Evolutionary conservation across 2,329 filamentous ascomycete species (phyloP).

Genomic region (Hymenoscyphus scutula): DNA sequence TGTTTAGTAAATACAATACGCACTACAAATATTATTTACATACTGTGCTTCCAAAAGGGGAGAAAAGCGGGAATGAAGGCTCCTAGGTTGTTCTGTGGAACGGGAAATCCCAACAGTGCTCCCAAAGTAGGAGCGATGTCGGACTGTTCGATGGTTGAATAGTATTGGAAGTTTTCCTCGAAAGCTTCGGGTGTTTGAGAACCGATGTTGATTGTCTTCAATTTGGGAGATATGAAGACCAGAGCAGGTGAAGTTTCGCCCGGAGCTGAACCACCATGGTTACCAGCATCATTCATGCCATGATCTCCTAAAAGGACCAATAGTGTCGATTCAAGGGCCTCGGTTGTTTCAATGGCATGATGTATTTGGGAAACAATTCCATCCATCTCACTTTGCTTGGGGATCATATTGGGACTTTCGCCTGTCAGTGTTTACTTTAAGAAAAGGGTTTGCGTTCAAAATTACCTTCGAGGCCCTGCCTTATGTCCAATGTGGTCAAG

Average conservation of each 20-base stretch:
- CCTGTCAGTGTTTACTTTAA: conserved; percentile 20
- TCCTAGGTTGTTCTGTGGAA: conserved; percentile 87
- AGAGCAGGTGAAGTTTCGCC: conserved; percentile 93
- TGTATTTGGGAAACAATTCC: conserved; percentile 74
- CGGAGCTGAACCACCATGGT: conserved; percentile 89
- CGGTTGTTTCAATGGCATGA: conserved; percentile 65
- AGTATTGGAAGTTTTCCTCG: conserved; percentile 75
- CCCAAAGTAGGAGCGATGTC: conserved; percentile 90
- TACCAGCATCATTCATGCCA: conserved; percentile 99
- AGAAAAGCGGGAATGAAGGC: conserved; percentile 80
- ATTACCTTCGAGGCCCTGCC: conserved; percentile 76
- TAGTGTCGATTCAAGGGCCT: conserved; percentile 73
- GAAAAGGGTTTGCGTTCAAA: not conserved
- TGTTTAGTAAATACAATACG: conserved; percentile 13
- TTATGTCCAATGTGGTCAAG: conserved; percentile 98
- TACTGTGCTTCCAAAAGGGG: conserved; percentile 69
- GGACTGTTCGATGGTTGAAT: conserved; percentile 83
- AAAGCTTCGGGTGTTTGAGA: conserved; percentile 54
- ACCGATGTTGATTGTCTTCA: conserved; percentile 53
- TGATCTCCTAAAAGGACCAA: conserved; percentile 90
- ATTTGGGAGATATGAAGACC: conserved; percentile 84
- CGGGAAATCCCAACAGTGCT: conserved; percentile 80
- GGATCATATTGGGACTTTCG: conserved; percentile 78
- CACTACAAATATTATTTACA: conserved; percentile 22
- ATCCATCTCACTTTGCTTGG: conserved; percentile 95